A percentile compares a stretch with the other conserved stretches of the same genome.
Conservation (phyloP, 225 moss, liverwort and hornwort genomes). For the Pleurozium schreberi region DNA sequence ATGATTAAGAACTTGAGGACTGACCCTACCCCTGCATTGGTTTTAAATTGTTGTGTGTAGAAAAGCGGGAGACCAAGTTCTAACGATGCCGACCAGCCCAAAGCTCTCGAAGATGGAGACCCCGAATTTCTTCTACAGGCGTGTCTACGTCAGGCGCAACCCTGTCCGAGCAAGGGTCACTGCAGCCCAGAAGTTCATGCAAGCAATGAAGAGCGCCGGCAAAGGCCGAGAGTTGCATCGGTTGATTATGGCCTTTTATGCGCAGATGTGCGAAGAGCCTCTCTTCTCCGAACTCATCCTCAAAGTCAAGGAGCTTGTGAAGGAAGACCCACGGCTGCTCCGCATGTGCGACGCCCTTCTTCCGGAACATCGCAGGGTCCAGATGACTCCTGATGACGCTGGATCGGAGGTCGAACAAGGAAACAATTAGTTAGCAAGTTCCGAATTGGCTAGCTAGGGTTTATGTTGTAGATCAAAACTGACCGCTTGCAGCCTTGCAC, state of each 20-base stretch:
- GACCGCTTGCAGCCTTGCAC: background rate
- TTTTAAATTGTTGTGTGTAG: too few relatives aligned
- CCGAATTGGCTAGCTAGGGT: background rate
- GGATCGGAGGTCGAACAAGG: background rate
- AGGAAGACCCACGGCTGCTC: background rate
- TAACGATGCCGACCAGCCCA: too few relatives aligned
- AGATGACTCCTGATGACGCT: background rate
- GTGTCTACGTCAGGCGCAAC: background rate
- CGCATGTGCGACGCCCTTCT: background rate
- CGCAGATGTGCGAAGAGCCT: background rate
- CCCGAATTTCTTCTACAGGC: too few relatives aligned
- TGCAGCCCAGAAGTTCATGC: background rate
- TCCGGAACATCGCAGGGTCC: accelerated
- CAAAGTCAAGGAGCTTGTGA: background rate
- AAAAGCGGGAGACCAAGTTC: too few relatives aligned
- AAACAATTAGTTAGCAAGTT: background rate
- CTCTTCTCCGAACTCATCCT: background rate
- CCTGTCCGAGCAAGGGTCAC: background rate
- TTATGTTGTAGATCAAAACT: too few relatives aligned
- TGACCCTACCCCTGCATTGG: too few relatives aligned
- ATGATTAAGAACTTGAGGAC: too few relatives aligned
- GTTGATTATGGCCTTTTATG: background rate
- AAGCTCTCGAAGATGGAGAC: too few relatives aligned
- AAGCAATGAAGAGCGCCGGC: background rate
- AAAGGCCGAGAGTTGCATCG: background rate